Evolutionary conservation across 805 yeast genomes (phyloP).

Genomic region (Lachancea lanzarotensis): DNA sequence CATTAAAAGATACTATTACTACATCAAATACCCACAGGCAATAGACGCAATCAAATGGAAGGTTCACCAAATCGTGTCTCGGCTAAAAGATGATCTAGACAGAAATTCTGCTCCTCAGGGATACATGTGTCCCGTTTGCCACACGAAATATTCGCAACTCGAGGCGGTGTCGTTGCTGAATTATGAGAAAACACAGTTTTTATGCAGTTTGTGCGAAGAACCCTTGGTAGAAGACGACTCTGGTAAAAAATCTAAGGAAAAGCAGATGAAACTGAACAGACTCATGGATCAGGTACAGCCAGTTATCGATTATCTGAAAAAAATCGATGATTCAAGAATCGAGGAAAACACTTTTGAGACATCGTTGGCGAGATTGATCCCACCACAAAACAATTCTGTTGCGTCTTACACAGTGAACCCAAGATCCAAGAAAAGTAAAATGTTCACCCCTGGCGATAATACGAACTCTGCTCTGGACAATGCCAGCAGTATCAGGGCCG

Average conservation of each 20-base stretch:
- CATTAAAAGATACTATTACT: conserved; percentile 73
- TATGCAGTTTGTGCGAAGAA: conserved; percentile 79
- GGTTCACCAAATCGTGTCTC: conserved; percentile 76
- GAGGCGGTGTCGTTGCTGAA: conserved; percentile 81
- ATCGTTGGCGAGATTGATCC: conserved; percentile 73
- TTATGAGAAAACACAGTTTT: conserved; percentile 71
- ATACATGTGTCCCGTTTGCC: conserved; percentile 82
- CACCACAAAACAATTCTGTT: conserved; percentile 64
- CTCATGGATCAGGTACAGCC: conserved; percentile 90
- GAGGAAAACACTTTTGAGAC: conserved; percentile 89
- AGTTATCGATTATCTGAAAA: conserved; percentile 71
- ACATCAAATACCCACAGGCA: conserved; percentile 84
- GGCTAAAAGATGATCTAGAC: conserved; percentile 73
- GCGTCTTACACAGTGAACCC: conserved; percentile 64
- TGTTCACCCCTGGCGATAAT: conserved; percentile 37
- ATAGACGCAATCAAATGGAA: conserved; percentile 96
- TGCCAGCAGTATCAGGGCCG: conserved; percentile 42
- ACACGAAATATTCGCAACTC: conserved; percentile 70
- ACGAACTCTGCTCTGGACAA: conserved; percentile 34
- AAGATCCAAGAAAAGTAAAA: conserved; percentile 36
- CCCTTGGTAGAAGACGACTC: conserved; percentile 81
- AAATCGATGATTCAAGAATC: conserved; percentile 69
- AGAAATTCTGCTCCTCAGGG: conserved; percentile 90
- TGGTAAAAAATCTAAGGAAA: conserved; percentile 69
- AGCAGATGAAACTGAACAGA: conserved; percentile 73